These are phyloP conservation scores for Phytophthora syringae DNA, from an alignment of 352 stramenopile genomes.

Conservation along the genomic window DNA sequence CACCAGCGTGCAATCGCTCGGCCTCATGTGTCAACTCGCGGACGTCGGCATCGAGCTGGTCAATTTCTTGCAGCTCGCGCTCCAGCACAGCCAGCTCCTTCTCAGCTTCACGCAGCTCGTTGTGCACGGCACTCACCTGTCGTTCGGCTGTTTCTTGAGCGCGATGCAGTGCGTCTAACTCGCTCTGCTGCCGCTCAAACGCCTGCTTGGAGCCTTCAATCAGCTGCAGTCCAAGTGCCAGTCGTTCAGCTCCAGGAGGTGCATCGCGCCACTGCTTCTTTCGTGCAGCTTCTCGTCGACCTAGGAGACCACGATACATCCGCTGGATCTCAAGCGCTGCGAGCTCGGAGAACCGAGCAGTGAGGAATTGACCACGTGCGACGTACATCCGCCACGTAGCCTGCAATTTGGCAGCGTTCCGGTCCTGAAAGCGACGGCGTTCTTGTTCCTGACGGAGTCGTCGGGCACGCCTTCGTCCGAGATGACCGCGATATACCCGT, in stretches of 20 bases:
- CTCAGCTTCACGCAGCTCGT: slow-evolving; percentile 91
- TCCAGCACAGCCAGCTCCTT: slow-evolving; percentile 91
- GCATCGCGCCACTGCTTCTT: slow-evolving; percentile 91
- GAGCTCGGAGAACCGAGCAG: slow-evolving; percentile 64
- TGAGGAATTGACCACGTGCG: slow-evolving; percentile 70
- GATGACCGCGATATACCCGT: slow-evolving; percentile 75
- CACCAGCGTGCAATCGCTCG: slow-evolving; percentile 78
- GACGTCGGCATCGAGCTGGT: slow-evolving; percentile 92
- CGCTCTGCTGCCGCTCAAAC: slow-evolving; percentile 92
- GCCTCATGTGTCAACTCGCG: slow-evolving; percentile 92
- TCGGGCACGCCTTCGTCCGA: slow-evolving; percentile 49
- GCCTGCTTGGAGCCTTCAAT: slow-evolving; percentile 94
- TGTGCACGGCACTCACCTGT: slow-evolving; percentile 91
- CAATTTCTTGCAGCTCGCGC: slow-evolving; percentile 92
- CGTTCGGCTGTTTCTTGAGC: slow-evolving; percentile 90
- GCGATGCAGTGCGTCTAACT: slow-evolving; percentile 92
- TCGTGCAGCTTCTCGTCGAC: slow-evolving; percentile 59
- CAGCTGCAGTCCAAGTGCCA: slow-evolving; percentile 90
- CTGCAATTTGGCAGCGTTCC: slow-evolving; percentile 83
- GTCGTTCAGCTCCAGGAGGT: slow-evolving; percentile 85
- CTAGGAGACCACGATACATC: slow-evolving; percentile 88
- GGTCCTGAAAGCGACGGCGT: slow-evolving; percentile 53
- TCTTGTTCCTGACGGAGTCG: slow-evolving; percentile 49
- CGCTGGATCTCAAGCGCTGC: slow-evolving; percentile 92
- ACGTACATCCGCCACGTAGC: slow-evolving; percentile 90